phyloP scores from a whole-genome alignment of 2,329 filamentous ascomycete species.

The Aspergillus terreus region DNA sequence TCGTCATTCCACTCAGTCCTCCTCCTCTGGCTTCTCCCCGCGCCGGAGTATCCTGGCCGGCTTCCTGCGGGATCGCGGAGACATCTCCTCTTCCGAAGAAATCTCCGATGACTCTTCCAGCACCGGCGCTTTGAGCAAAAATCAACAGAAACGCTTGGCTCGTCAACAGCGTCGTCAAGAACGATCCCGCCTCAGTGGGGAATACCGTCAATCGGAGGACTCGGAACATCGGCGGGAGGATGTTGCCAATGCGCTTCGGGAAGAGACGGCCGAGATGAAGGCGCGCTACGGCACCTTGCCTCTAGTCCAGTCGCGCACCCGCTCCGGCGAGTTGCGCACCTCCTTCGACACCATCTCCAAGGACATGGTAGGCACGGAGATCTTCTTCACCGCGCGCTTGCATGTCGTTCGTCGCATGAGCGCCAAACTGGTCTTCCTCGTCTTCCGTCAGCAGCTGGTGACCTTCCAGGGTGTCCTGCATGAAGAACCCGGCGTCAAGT shows the following conservation, averaged over 20 bases:
- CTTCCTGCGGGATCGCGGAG: slow-evolving; percentile 40
- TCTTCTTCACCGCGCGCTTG: slow-evolving; percentile 67
- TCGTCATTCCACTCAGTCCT: slow-evolving; percentile 12
- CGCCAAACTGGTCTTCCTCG: slow-evolving; percentile 75
- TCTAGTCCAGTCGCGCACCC: slow-evolving; percentile 55
- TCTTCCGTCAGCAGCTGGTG: slow-evolving; percentile 77
- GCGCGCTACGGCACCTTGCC: slow-evolving; percentile 57
- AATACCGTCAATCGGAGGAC: slow-evolving; percentile 34
- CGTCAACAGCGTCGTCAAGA: slow-evolving; percentile 39
- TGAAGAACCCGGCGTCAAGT: slow-evolving; percentile 57
- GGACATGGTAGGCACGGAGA: slow-evolving; percentile 54
- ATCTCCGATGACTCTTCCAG: slow-evolving; percentile 36
- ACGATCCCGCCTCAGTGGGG: slow-evolving; percentile 40
- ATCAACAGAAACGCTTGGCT: slow-evolving; percentile 42
- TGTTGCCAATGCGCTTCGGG: slow-evolving; percentile 43
- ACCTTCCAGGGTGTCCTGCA: slow-evolving; percentile 82
- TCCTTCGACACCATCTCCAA: slow-evolving; percentile 51
- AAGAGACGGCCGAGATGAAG: slow-evolving; percentile 58
- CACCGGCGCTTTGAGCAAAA: slow-evolving; percentile 39
- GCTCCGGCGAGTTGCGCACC: slow-evolving; percentile 46
- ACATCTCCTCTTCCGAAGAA: slow-evolving; percentile 43
- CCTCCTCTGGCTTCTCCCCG: slow-evolving; percentile 24
- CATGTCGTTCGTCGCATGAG: slow-evolving; percentile 80
- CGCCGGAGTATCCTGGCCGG: slow-evolving; percentile 39
- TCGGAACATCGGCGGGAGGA: slow-evolving; percentile 42